These are phyloP conservation scores for Cunninghamia lanceolata DNA, from an alignment of 75 land plant genomes.

Conservation along the genomic window DNA sequence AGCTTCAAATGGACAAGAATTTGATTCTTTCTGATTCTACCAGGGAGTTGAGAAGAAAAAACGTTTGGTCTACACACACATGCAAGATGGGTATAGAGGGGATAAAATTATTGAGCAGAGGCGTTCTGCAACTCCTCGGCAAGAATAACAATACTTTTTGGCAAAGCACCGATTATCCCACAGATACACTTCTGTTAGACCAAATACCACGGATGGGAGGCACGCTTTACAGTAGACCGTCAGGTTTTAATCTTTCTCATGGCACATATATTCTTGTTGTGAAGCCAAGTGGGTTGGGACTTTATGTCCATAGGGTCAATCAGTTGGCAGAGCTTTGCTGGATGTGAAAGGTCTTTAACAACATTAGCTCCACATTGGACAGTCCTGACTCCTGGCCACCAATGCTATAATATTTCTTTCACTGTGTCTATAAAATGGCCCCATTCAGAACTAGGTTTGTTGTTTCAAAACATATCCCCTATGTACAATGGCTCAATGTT, in stretches of 20 bases:
- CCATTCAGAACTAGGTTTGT: not conserved
- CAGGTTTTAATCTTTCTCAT: not conserved
- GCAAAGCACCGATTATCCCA: constrained; percentile 10
- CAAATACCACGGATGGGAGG: not conserved
- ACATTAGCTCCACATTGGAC: not conserved
- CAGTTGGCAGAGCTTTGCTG: not conserved
- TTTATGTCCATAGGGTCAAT: not conserved
- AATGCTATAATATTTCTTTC: not conserved
- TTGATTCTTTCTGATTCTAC: not conserved
- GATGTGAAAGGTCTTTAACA: not conserved
- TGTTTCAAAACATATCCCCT: not conserved
- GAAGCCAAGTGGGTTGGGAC: not conserved
- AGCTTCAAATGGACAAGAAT: not conserved
- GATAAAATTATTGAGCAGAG: not conserved
- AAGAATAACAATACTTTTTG: not conserved
- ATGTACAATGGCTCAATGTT: not conserved
- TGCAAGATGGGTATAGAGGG: constrained; percentile 9
- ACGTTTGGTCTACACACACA: constrained; percentile 25
- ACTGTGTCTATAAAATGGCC: not conserved
- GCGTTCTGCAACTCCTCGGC: not conserved
- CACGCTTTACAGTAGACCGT: not conserved
- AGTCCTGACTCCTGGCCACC: not conserved
- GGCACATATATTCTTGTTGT: not conserved
- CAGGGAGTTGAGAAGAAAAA: not conserved
- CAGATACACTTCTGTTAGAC: not conserved